Evolutionary conservation across 306 rosid species (phyloP), one percentile per base, ranked within the genome.

Genomic region (Cicer arietinum): DNA sequence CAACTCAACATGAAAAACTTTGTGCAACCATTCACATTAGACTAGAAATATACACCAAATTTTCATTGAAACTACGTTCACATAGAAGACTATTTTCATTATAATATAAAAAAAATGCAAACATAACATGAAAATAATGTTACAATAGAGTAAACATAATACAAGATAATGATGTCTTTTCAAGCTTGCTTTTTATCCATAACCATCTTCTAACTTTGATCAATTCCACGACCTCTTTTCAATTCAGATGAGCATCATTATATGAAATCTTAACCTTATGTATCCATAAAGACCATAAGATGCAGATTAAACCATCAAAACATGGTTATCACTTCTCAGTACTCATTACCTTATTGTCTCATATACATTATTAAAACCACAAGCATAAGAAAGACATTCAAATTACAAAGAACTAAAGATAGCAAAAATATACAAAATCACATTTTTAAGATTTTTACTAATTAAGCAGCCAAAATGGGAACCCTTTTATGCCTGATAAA

Each of bases 401-500:
- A 70, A 62, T 9, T 61, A 67, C 47, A 67, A 44, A 67, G 37
- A 84, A 62, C 42, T 53, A 17, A 46, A 69, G 54, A 60, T 39
- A n/a, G 53, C 20, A 63, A 79, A 60, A 46, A 67, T 70, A 74
- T 82, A 82, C 76, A 72, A 37, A 6, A 50, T 58, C 67, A 54
- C 12, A 17, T 50, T 9, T 50, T 5, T 52, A 35, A 22, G 42
- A 67, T 45, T 20, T 20, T 11, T 45, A 6, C 43, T 66, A 43
- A 63, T 40, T 78, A 90, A 35, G 91, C 77, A 14, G 91, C 95
- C 81, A 88, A 82, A 72, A 91, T 81, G 7, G 89, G 88, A 75
- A 88, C 87, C 76, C 92, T 68, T 77, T 84, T 88, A 77, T 85
- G 86, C 37, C 88, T 89, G 10, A 42, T 56, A 47, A 84, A 85